Evolutionary conservation across 139 green algal genomes (phyloP), one percentile per base, ranked within the genome.

Genomic region (Chlamydomonas sphaeroides): DNA sequence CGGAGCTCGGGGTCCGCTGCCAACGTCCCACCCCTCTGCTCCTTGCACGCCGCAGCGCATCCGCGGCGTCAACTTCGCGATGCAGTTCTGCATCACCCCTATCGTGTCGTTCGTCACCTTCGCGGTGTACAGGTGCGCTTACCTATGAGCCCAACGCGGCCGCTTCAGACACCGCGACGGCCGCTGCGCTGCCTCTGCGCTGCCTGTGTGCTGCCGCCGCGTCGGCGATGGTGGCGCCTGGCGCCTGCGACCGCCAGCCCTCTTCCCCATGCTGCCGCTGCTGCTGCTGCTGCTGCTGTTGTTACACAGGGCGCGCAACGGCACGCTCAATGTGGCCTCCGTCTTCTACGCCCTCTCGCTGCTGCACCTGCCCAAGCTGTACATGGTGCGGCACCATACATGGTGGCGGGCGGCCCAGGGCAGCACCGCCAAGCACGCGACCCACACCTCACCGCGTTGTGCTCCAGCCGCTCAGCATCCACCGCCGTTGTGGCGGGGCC

Each of bases 31-130:
- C n/a, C n/a, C n/a, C n/a, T n/a, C n/a, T n/a, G n/a, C n/a, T n/a
- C n/a, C n/a, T n/a, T n/a, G n/a, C n/a, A n/a, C n/a, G n/a, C n/a
- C n/a, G n/a, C n/a, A 89, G 11, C 86, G 85, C 84, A 97, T 97
- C 82, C 75, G 87, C 3, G 93, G 86, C 3, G 63, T 90, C 78
- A 96, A 96, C 85, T 88, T 93, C 65, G 88, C 89, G 3, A 84
- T 97, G 49, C 83, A 91, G 79, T 95, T 94, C 71, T 84, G 76
- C 82, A 94, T 95, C 83, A 93, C 88, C 15, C 92, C 92, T 0
- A 61, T 98, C 33, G 91, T 93, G 0, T 72, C 88, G 2, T 92
- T 97, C 56, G 87, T 91, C 8, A 94, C 92, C 0, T 98, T 97
- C 81, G 86, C 86, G 18, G 84, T 91, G 57, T 93, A 89, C 75